Evolutionary conservation across 75 land plant genomes (phyloP).

Genomic region (Sequoiadendron giganteum): DNA sequence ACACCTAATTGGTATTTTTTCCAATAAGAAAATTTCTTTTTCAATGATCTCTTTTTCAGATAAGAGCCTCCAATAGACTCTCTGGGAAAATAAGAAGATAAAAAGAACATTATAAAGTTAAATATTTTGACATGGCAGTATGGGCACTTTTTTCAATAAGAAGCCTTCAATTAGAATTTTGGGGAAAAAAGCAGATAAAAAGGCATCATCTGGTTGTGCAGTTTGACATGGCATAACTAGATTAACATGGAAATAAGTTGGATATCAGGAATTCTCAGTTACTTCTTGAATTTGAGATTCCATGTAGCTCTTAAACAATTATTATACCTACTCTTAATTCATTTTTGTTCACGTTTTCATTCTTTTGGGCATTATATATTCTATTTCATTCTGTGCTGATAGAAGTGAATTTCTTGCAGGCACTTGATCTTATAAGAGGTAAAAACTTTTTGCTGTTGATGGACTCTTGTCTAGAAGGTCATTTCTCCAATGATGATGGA

Average conservation of each 20-base stretch:
- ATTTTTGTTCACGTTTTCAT: background rate
- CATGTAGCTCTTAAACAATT: background rate
- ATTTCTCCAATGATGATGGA: slow-evolving; percentile 70
- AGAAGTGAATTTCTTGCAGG: slow-evolving; percentile 30
- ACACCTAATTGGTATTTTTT: too few species aligned
- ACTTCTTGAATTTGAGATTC: background rate
- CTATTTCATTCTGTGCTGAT: background rate
- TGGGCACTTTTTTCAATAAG: background rate
- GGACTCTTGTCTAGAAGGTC: slow-evolving; percentile 76
- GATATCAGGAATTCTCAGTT: background rate
- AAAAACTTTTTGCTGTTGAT: slow-evolving; percentile 65
- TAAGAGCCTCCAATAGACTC: too few species aligned
- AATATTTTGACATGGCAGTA: too few species aligned
- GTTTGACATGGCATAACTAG: background rate
- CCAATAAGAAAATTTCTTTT: too few species aligned
- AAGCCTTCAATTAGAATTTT: background rate
- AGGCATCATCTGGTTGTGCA: background rate
- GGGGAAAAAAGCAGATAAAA: background rate
- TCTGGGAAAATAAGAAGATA: too few species aligned
- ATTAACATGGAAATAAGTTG: background rate
- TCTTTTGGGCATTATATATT: background rate
- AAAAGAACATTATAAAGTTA: too few species aligned
- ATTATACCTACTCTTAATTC: background rate
- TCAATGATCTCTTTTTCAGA: too few species aligned
- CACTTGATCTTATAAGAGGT: slow-evolving; percentile 66